Base-by-base conservation (phyloP, 1,139 yeast species). In the Pichia sp. region DNA sequence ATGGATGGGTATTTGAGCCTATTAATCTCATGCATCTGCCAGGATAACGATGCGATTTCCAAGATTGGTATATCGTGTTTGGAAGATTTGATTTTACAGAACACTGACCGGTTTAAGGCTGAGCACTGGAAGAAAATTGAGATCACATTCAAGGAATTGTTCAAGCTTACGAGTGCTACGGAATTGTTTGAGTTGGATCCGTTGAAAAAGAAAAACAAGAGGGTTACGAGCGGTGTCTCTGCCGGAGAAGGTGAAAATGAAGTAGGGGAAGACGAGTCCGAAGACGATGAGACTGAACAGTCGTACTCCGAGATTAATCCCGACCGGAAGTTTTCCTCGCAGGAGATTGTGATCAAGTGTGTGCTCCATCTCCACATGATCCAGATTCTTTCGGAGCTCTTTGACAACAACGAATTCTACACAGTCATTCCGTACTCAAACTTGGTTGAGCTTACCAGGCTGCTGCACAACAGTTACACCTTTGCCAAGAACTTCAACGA, bases 1-100 rank as follows among this genome's bases (percentile, higher is more conserved):
- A 75, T 93, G 54, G 87, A 81, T 58, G 95, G 90, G 1, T 90
- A 87, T 67, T 75, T 95, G 71, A 84, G 83, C 44, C 75, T 95
- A 55, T 72, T 95, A 54, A 84, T 84, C 3, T 85, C 93, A 8
- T 95, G 99, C 71, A 89, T 93, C 52, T 90, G 97, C 65, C 99
- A 93, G 70, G 97, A 92, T 64, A 93, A 93, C 68, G 99, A 93
- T 65, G 91, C 98, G 0, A 92, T 95, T 63, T 95, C 98, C 0
- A 79, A 96, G 64, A 91, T 92, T 62, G 99, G 99, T 24, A 82
- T 95, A 64, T 84, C 93, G 10, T 92, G 99, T 69, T 76, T 93
- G 58, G 85, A 87, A 60, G 88, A 85, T 58, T 75, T 93, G 59
- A 78, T 93, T 58, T 73, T 85, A 34, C 87, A 87, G 60, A 95